Percentiles rank a stretch among this genome's conserved stretches.
These are phyloP conservation scores for Teratosphaeria pseudoeucalypti DNA, from an alignment of 2,329 filamentous ascomycete genomes.

Conservation along the genomic window DNA sequence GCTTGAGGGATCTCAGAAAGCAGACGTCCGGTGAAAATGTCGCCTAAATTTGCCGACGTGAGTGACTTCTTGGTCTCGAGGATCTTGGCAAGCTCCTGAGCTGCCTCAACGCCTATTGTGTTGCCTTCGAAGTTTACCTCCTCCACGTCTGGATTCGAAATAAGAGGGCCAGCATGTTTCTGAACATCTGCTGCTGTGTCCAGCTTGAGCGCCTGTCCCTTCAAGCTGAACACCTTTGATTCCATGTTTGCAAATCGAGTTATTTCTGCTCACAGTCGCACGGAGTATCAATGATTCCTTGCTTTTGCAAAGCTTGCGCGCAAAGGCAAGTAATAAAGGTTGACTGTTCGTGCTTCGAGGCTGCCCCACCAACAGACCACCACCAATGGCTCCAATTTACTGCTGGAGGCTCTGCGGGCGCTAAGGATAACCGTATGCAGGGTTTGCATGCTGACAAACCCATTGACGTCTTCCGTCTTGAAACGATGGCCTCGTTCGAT, in stretches of 20 bases:
- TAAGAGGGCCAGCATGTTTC: conserved; percentile 66
- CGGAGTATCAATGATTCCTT: background rate
- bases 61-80: conserved; percentile 68
- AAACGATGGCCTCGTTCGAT: background rate
- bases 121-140: conserved; percentile 84
- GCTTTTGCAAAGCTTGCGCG: background rate
- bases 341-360: background rate
- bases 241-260: background rate
- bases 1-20: conserved; percentile 89
- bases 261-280: background rate
- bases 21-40: conserved; percentile 93
- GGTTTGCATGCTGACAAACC: background rate
- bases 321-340: background rate
- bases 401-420: background rate
- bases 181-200: conserved; percentile 80
- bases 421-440: background rate
- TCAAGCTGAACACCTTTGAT: conserved; percentile 70
- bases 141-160: conserved; percentile 62
- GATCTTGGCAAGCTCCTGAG: conserved; percentile 72
- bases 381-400: background rate
- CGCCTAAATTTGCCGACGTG: conserved; percentile 76
- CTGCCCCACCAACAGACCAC: background rate
- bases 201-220: conserved; percentile 86
- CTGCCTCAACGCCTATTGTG: conserved; percentile 82
- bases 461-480: background rate